Base-by-base conservation (phyloP, 352 stramenopile species). In the Globisporangium uncinulatum region DNA sequence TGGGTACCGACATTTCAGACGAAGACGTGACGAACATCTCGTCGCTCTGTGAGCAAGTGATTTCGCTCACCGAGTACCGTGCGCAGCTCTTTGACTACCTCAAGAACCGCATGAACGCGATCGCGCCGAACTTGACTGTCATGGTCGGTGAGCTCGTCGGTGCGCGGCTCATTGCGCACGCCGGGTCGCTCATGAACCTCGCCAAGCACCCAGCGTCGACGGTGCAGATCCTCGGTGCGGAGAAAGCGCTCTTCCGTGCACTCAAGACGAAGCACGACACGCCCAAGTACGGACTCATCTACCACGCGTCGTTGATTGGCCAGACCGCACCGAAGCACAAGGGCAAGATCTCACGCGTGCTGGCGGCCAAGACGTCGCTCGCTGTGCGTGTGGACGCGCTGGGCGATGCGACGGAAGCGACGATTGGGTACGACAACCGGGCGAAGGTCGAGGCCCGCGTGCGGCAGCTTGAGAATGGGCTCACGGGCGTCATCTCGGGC, bases 221-320 rank as follows among this genome's bases (percentile, higher is more conserved):
- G 1, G 96, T 99, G 45, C 89, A 97, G 70, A 99, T 99, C 69
- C 86, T 99, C 32, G 98, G 98, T 65, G 97, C 97, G 11, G 97
- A 99, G 76, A 99, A 99, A 84, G 98, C 97, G 17, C 87, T 99
- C 4, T 99, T 99, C 86, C 93, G 98, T 63, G 98, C 98, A 9
- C 83, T 99, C 2, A 99, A 99, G 83, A 99, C 97, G 10, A 99
- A 99, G 77, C 94, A 99, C 70, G 96, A 99, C 72, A 99, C 97
- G 11, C 97, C 97, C 9, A 99, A 99, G 78, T 99, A 99, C 76
- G 98, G 98, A 79, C 85, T 99, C n/a, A 99, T 99, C 70, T 99
- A 99, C 76, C 98, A 99, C 79, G 97, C 97, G 6, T 99, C 94
- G 59, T 78, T 99, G 8, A 99, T 99, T 58, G 98, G 98, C 36